A percentile compares a stretch with the other conserved stretches of the same genome.
Conservation (phyloP, 139 green algal genomes). For the Microglena sp. region DNA sequence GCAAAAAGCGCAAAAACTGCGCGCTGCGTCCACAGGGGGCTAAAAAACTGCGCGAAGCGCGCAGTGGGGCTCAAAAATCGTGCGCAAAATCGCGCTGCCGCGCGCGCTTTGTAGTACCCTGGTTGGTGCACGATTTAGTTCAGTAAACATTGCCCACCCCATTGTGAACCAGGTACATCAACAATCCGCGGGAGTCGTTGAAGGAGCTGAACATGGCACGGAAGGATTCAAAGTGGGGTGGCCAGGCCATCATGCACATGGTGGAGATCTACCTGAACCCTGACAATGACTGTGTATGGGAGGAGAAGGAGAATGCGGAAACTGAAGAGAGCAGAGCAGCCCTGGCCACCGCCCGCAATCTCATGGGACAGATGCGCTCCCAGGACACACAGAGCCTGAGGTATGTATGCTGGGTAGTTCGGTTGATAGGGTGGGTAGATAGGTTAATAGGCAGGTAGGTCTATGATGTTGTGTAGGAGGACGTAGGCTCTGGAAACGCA, state of each 20-base stretch:
- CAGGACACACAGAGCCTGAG: slow-evolving; percentile 28
- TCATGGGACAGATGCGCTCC: slow-evolving; percentile 45
- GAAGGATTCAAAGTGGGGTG: slow-evolving; percentile 52
- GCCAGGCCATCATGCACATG: slow-evolving; percentile 54
- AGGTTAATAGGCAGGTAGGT: too few species aligned
- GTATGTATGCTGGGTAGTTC: too few species aligned
- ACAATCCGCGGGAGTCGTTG: slow-evolving; percentile 51
- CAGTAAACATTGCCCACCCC: neutral
- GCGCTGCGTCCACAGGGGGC: too few species aligned
- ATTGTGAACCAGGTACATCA: slow-evolving; percentile 30
- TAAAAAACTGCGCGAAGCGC: too few species aligned
- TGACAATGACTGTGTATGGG: slow-evolving; percentile 58
- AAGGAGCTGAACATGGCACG: slow-evolving; percentile 49
- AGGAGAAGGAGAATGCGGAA: slow-evolving; percentile 39
- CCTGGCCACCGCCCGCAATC: slow-evolving; percentile 29
- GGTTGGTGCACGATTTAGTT: neutral
- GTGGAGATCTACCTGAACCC: slow-evolving; percentile 74
- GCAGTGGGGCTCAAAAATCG: too few species aligned
- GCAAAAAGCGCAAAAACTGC: too few species aligned
- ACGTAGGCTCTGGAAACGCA: slow-evolving; percentile 22
- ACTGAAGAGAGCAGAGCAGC: slow-evolving; percentile 32
- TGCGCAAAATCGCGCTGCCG: too few species aligned
- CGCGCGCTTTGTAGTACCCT: neutral
- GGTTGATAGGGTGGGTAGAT: too few species aligned
- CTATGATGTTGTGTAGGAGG: slow-evolving; percentile 55